Base-by-base conservation (phyloP, 228 moss, liverwort and hornwort species). In the Sphagnum magellanicum region DNA sequence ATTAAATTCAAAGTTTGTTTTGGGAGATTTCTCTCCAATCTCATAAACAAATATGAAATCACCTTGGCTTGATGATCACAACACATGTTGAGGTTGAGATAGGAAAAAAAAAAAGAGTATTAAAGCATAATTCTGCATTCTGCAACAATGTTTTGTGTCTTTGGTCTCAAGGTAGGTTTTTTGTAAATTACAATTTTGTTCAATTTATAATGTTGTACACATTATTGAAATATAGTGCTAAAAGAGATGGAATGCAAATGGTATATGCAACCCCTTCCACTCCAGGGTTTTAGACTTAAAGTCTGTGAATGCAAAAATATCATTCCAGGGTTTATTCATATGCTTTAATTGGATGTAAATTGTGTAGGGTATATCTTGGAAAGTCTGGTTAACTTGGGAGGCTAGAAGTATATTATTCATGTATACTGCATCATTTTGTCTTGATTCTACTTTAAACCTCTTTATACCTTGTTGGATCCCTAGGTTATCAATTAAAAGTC, bases 351-450 rank as follows among this genome's bases (percentile, higher is more conserved):
- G 4, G 4, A 55, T 55, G 55, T 12, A 55, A 55, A 8, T 64
- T 4, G 70, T 70, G 9, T 73, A 80, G 72, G 85, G 85, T 71
- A 64, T 86, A 14, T 73, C 76, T 4, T 86, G 82, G 85, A 81
- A 79, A 65, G 65, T 86, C 55, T 76, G 85, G 63, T 86, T 81
- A 61, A 86, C 79, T 64, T 71, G 85, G 85, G 85, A 64, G 79
- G 85, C 48, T 81, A 86, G 50, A 86, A 86, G 65, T 81, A 82
- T 58, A 82, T 86, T n/a, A 65, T 86, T 62, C 85, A 81, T 59
- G 79, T 83, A 73, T 60, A 71, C 2, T 32, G 32, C 32, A 32
- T 32, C 32, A 32, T 32, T 65, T 65, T 75, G 6, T 65, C 15
- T 48, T 53, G 49, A 46, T 69, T 8, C n/a, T 63, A 32, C 32